Conservation (phyloP, 257 asterid species). For the Verbascum thapsus region DNA sequence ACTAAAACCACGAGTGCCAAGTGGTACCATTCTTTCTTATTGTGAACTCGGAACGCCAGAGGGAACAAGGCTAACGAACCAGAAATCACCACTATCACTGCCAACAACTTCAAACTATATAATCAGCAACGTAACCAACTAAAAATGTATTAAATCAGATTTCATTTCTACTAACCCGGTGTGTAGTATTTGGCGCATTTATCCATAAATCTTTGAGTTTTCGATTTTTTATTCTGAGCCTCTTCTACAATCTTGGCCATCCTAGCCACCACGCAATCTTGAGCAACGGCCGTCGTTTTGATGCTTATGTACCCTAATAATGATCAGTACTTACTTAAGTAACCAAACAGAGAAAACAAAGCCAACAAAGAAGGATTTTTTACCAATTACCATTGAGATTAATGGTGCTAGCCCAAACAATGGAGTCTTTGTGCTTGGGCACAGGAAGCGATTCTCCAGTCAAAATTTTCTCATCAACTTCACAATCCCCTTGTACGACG, state of each 20-base stretch:
- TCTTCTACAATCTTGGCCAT: conserved; percentile 91
- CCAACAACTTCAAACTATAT: conserved; percentile 10
- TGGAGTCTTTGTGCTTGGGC: conserved; percentile 66
- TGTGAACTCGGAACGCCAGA: conserved; percentile 42
- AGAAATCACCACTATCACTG: conserved; percentile 64
- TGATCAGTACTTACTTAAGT: too few relatives aligned
- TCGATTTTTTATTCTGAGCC: conserved; percentile 78
- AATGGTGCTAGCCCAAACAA: conserved; percentile 85
- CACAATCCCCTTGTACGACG: conserved; percentile 75
- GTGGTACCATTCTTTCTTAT: conserved; percentile 63
- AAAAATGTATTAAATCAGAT: too few relatives aligned
- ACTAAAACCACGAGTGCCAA: conserved; percentile 80
- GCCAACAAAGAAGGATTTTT: not conserved
- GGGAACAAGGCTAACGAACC: conserved; percentile 64
- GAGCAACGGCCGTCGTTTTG: conserved; percentile 61
- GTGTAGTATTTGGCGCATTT: conserved; percentile 86
- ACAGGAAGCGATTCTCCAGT: conserved; percentile 94
- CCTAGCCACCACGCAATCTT: conserved; percentile 81
- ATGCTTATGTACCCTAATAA: conserved; percentile 64
- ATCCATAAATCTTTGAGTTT: conserved; percentile 71
- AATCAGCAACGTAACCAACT: too few relatives aligned
- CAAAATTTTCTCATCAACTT: conserved; percentile 74
- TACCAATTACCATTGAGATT: conserved; percentile 90
- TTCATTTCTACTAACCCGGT: conserved; percentile 60
- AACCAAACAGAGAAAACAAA: too few relatives aligned